Base-by-base conservation (phyloP, 345 rosid species). In the Corymbia maculata region DNA sequence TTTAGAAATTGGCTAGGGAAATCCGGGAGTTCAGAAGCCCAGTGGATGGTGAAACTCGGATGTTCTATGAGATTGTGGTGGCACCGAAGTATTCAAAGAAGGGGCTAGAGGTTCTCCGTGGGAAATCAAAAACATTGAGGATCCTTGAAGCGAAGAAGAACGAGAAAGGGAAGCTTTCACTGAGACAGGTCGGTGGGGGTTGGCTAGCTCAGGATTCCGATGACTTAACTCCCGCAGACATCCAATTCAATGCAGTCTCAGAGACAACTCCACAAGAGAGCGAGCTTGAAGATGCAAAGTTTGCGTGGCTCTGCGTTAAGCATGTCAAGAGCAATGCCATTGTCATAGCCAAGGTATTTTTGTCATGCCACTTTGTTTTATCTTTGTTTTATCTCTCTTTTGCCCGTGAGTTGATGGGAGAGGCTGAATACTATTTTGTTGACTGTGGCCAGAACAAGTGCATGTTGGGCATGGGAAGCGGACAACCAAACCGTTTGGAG, bases 291-390 rank as follows among this genome's bases (percentile, higher is more conserved):
- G 98, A 97, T 92, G 99, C 98, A 26, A 92, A 96, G 91, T 97
- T 97, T 95, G 99, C 99, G 6, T 97, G 99, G 98, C 92, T 96
- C 13, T 97, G 99, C 87, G 99, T 91, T 19, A 98, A 98, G 94
- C 99, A 98, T 92, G 97, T 97, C 51, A 98, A 97, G 95, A 98
- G 99, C 92, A 98, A 98, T 87, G 99, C 99, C 47, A 97, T 97
- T 79, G 98, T 96, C 45, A 93, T 98, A 75, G 99, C 97, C 7
- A 98, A 96, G 98, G 99, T 98, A 89, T 32, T 91, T 50, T 89
- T 51, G n/a, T 61, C 28, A 19, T 19, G 70, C 45, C 2, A 75
- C 24, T 2, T 30, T 8, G n/a, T 82, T 10, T 64, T 24, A 79
- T n/a, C n/a, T n/a, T n/a, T n/a, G n/a, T n/a, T n/a, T n/a, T n/a